phyloP scores from a whole-genome alignment of 306 rosid genomes.

The Begonia fuchsioides region DNA sequence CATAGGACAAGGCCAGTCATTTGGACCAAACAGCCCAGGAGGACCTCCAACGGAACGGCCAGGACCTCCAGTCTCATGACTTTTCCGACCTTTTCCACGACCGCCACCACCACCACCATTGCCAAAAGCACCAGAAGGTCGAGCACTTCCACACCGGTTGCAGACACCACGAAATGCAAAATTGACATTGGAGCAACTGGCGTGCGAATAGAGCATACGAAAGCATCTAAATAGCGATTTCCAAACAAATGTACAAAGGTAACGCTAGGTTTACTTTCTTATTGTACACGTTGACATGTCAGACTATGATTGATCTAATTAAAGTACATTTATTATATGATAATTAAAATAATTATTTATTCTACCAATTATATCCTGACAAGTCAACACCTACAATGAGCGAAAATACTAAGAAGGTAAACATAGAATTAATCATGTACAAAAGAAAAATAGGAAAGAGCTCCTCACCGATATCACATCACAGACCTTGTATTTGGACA shows the following conservation, averaged over 20 bases:
- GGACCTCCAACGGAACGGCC: constrained; percentile 51
- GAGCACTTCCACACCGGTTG: constrained; percentile 96
- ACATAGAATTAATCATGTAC: too few relatives aligned
- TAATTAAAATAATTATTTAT: too few relatives aligned
- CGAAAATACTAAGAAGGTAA: too few relatives aligned
- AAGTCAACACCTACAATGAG: too few relatives aligned
- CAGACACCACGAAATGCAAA: constrained; percentile 99
- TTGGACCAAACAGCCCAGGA: constrained; percentile 89
- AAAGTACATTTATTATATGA: too few relatives aligned
- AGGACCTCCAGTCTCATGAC: constrained; percentile 45
- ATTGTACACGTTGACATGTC: too few relatives aligned
- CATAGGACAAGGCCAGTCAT: constrained; percentile 99
- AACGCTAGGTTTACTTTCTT: too few relatives aligned
- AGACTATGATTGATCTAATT: too few relatives aligned
- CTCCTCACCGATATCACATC: constrained; percentile 99
- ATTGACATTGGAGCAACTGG: constrained; percentile 88
- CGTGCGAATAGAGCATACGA: constrained; percentile 20
- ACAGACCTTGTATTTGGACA: constrained; percentile 99
- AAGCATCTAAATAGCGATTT: constrained; percentile 12
- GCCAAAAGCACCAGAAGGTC: constrained; percentile 83
- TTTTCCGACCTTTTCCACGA: constrained; percentile 79
- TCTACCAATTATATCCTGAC: too few relatives aligned
- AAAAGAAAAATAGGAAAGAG: constrained; percentile 71
- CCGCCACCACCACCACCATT: constrained; percentile 65
- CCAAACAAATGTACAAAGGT: not conserved